Conservation (phyloP, 192 early-diverging fungal genomes). For the Spizellomyces punctatus region DNA sequence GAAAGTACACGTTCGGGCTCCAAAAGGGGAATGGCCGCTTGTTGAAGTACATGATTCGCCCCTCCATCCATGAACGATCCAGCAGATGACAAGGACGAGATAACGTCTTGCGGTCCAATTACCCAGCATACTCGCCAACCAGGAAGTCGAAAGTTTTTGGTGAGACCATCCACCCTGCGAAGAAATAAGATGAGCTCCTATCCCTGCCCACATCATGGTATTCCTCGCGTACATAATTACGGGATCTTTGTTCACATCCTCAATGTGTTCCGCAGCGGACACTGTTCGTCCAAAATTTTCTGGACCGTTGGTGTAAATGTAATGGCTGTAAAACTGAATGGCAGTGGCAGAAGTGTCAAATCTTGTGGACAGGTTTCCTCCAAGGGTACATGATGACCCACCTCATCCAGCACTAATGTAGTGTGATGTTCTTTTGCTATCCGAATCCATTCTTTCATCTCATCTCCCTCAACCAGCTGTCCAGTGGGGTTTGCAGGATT, state of each 20-base stretch:
- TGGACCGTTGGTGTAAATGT: slow-evolving; percentile 46
- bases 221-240: slow-evolving; percentile 38
- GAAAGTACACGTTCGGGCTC: slow-evolving; percentile 39
- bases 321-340: slow-evolving; percentile 50
- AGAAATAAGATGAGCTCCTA: background rate
- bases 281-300: slow-evolving; percentile 44
- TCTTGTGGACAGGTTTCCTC: no score
- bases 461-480: slow-evolving; percentile 49
- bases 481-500: slow-evolving; percentile 62
- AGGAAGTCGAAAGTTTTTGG: slow-evolving; percentile 58
- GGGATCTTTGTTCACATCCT: slow-evolving; percentile 54
- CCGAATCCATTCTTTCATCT: slow-evolving; percentile 39
- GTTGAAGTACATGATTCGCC: slow-evolving; percentile 57
- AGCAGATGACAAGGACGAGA: slow-evolving; percentile 50
- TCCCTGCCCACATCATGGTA: background rate
- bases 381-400: no score
- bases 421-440: slow-evolving; percentile 45
- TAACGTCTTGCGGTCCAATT: slow-evolving; percentile 53
- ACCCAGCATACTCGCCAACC: slow-evolving; percentile 64
- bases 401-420: slow-evolving; percentile 55
- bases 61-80: slow-evolving; percentile 60
- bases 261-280: slow-evolving; percentile 46
- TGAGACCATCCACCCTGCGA: slow-evolving; percentile 44
- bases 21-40: slow-evolving; percentile 53
- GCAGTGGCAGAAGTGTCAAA: background rate